phyloP scores from a whole-genome alignment of 73 alveolate species.

The Effrenium voratum region DNA sequence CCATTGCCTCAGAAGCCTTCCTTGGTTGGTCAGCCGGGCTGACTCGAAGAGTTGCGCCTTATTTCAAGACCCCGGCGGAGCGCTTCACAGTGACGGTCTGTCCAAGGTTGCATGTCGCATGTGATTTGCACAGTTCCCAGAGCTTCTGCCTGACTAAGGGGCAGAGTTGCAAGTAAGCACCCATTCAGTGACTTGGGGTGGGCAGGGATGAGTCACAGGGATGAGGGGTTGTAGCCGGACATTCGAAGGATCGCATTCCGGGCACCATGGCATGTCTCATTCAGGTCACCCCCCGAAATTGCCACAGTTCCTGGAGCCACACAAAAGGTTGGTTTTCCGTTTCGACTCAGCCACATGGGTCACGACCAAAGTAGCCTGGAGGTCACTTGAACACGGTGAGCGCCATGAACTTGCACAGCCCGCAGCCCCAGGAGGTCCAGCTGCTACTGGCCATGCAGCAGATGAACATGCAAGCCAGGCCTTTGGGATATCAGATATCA shows the following conservation, averaged over 20 bases:
- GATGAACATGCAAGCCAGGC: slow-evolving; percentile 30
- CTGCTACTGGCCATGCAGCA: slow-evolving; percentile 3
- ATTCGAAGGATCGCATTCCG: not conserved
- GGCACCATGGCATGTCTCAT: not conserved
- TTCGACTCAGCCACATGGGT: not conserved
- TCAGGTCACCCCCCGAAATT: not conserved
- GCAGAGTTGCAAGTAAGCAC: too few relatives aligned
- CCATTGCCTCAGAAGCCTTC: too few relatives aligned
- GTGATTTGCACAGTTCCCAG: too few relatives aligned
- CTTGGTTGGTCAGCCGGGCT: too few relatives aligned
- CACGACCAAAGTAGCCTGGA: not conserved
- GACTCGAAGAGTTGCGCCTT: too few relatives aligned
- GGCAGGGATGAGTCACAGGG: too few relatives aligned
- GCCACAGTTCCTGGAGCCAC: not conserved
- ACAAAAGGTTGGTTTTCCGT: not conserved
- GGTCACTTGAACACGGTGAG: slow-evolving; percentile 64
- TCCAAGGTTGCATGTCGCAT: too few relatives aligned
- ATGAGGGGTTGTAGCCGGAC: not conserved
- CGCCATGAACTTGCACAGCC: slow-evolving; percentile 67
- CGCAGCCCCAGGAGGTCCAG: slow-evolving; percentile 58
- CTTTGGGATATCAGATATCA: too few relatives aligned
- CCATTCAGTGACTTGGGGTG: too few relatives aligned
- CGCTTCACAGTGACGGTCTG: too few relatives aligned
- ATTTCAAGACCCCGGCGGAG: too few relatives aligned
- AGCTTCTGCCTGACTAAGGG: too few relatives aligned